Conservation (phyloP, 345 rosid genomes). For the Trapa bicornis region DNA sequence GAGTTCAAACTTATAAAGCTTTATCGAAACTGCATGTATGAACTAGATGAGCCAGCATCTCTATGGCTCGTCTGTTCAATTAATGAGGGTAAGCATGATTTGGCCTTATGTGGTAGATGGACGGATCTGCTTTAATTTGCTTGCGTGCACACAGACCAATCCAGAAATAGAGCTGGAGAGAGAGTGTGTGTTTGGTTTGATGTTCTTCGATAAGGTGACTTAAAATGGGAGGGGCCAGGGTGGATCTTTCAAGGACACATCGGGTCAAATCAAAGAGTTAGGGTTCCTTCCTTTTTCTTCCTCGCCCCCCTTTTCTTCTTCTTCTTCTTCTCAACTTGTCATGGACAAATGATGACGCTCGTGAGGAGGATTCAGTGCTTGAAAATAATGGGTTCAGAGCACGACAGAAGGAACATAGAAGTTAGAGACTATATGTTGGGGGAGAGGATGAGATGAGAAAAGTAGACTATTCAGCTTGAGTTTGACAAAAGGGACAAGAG, state of each 20-base stretch:
- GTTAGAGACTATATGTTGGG: neutral
- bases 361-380: slow-evolving; percentile 1
- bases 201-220: slow-evolving; percentile 11
- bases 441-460: neutral
- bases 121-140: neutral
- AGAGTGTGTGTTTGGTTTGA: neutral
- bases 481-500: neutral
- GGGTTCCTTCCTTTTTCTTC: neutral
- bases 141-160: neutral
- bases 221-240: neutral
- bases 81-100: neutral
- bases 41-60: neutral
- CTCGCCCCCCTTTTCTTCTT: neutral
- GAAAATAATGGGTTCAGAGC: neutral
- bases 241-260: slow-evolving; percentile 30
- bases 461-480: neutral
- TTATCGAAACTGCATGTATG: neutral
- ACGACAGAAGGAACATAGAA: neutral
- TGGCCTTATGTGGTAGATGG: neutral
- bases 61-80: neutral
- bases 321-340: slow-evolving; percentile 10
- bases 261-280: slow-evolving; percentile 17
- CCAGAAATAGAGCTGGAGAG: neutral
- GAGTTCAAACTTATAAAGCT: neutral
- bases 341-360: slow-evolving; percentile 10